Conservation (phyloP, 202 grass and related monocot species). For the Eragrostis tef region DNA sequence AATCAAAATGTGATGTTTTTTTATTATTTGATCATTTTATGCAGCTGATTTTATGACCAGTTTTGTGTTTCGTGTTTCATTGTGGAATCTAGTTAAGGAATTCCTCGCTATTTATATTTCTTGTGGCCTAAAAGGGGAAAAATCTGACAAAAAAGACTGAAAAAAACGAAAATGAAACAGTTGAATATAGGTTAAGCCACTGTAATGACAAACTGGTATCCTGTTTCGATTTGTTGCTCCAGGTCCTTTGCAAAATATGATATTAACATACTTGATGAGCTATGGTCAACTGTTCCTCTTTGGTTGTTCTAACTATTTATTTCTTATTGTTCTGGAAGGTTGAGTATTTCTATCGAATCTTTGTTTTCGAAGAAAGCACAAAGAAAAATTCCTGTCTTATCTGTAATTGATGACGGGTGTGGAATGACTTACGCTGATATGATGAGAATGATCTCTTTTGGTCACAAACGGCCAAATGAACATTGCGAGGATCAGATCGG, state of each 20-base stretch:
- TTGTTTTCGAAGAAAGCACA: slow-evolving; percentile 74
- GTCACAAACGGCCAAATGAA: slow-evolving; percentile 67
- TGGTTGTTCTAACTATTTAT: not conserved
- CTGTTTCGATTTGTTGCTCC: slow-evolving; percentile 34
- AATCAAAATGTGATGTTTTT: not conserved
- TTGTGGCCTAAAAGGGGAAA: too few species aligned
- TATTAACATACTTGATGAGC: slow-evolving; percentile 27
- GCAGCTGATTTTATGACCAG: not conserved
- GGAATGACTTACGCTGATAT: slow-evolving; percentile 77
- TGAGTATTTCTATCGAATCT: slow-evolving; percentile 68
- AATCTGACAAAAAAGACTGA: too few species aligned
- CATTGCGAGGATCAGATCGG: slow-evolving; percentile 62
- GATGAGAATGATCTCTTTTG: slow-evolving; percentile 87
- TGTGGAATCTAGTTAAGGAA: slow-evolving; percentile 20
- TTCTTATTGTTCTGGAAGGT: slow-evolving; percentile 54
- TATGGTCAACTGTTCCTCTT: slow-evolving; percentile 7
- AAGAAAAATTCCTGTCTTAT: slow-evolving; percentile 69
- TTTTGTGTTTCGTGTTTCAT: not conserved
- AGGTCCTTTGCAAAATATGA: slow-evolving; percentile 10
- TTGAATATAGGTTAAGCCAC: not conserved
- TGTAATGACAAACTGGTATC: not conserved
- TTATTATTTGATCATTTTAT: slow-evolving; percentile 11
- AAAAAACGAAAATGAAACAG: not conserved
- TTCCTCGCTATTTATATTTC: not conserved
- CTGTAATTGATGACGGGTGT: slow-evolving; percentile 81